Evolutionary conservation across 2,329 filamentous ascomycete genomes (phyloP).

Genomic region (Aureobasidium mangrovei): DNA sequence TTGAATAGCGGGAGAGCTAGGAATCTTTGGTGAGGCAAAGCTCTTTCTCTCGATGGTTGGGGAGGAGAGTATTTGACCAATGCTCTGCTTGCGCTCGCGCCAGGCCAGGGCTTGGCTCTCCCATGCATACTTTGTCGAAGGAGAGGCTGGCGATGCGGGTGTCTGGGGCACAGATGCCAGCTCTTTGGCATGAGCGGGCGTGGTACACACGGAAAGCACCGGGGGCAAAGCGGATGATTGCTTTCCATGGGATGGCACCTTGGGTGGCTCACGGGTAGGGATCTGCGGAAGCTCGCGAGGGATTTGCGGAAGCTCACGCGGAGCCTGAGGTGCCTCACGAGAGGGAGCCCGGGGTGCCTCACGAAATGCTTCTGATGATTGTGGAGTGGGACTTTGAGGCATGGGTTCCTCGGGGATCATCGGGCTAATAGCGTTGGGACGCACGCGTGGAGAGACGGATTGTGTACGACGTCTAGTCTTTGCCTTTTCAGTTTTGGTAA

Average conservation of each 20-base stretch:
- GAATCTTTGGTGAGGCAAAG: background rate
- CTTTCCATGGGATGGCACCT: background rate
- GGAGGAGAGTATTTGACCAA: slow-evolving; percentile 14
- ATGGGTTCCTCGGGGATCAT: background rate
- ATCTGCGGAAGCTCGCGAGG: background rate
- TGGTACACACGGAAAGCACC: background rate
- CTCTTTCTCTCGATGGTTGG: slow-evolving; percentile 1
- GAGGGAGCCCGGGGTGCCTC: background rate
- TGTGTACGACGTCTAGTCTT: slow-evolving; percentile 8
- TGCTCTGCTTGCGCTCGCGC: slow-evolving; percentile 22
- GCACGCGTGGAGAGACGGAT: background rate
- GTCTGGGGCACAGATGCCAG: background rate
- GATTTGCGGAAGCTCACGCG: background rate
- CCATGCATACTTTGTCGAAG: slow-evolving; percentile 17
- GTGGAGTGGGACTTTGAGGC: background rate
- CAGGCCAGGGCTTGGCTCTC: slow-evolving; percentile 25
- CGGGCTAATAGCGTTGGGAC: background rate
- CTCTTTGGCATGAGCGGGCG: background rate
- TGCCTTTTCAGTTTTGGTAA: slow-evolving; percentile 4
- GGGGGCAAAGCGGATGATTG: background rate
- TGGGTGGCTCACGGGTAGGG: background rate
- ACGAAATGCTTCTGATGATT: background rate
- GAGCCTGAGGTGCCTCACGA: background rate
- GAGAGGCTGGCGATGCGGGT: background rate
- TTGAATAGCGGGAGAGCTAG: background rate